phyloP scores from a whole-genome alignment of 108 stramenopile genomes.

The Stephanodiscus minutulus region DNA sequence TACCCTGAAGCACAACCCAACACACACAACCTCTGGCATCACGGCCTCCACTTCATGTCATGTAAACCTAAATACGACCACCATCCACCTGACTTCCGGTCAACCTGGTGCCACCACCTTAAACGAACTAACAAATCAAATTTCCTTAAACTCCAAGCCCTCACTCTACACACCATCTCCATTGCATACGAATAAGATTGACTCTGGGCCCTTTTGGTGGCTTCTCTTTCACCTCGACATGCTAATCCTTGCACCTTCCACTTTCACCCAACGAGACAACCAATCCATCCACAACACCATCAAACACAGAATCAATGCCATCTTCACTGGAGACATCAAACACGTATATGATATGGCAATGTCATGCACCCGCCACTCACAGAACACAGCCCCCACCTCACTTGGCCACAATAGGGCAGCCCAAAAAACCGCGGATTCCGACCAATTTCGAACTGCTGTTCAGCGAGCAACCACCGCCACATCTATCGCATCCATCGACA shows the following conservation, averaged over 20 bases:
- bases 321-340: constrained; percentile 3
- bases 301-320: neutral
- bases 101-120: neutral
- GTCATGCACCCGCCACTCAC: neutral
- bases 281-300: neutral
- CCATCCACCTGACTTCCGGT: neutral
- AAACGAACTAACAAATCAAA: neutral
- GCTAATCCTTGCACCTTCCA: constrained; percentile 8
- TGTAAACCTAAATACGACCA: neutral
- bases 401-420: neutral
- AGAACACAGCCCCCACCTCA: neutral
- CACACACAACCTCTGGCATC: neutral
- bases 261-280: neutral
- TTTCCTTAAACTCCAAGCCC: no score
- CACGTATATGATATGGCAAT: neutral
- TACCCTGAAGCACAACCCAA: no score
- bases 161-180: neutral
- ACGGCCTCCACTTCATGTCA: neutral
- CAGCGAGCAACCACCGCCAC: neutral
- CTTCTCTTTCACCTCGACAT: constrained; percentile 21
- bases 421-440: constrained; percentile 26
- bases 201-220: constrained; percentile 19
- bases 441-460: constrained; percentile 13
- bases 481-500: constrained; percentile 20
- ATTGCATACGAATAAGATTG: neutral